phyloP scores from a whole-genome alignment of 768 basidiomycete genomes.

The Astraeus odoratus region DNA sequence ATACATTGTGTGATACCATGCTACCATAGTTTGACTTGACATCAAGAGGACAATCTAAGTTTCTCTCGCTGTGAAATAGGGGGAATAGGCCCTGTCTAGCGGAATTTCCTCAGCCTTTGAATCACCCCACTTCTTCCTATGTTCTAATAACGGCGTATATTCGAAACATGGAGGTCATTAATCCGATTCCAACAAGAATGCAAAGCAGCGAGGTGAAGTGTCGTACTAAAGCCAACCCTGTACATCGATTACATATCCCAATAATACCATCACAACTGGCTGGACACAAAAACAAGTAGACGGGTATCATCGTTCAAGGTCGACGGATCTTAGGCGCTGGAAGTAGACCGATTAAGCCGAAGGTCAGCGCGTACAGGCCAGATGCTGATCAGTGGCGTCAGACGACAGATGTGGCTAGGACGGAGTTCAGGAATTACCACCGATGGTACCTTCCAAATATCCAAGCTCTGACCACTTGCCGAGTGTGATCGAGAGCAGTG shows the following conservation, averaged over 20 bases:
- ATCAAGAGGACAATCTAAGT: too few relatives aligned
- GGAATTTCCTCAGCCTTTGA: too few relatives aligned
- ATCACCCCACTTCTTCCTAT: too few relatives aligned
- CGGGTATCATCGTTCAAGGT: slow-evolving; percentile 11
- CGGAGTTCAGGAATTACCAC: slow-evolving; percentile 36
- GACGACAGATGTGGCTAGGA: not conserved
- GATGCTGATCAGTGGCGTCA: slow-evolving; percentile 40
- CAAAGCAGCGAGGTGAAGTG: too few relatives aligned
- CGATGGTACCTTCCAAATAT: slow-evolving; percentile 55
- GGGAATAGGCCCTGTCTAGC: too few relatives aligned
- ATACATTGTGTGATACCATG: too few relatives aligned
- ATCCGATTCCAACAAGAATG: too few relatives aligned
- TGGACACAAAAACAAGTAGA: not conserved
- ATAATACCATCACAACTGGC: not conserved
- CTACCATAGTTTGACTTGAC: too few relatives aligned
- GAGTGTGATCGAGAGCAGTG: slow-evolving; percentile 51
- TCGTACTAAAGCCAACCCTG: too few relatives aligned
- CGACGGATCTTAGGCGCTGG: slow-evolving; percentile 55
- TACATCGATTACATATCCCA: not conserved
- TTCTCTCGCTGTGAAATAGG: too few relatives aligned
- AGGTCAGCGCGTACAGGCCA: slow-evolving; percentile 59
- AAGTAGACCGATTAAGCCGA: slow-evolving; percentile 70
- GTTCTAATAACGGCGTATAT: too few relatives aligned
- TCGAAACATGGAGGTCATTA: too few relatives aligned
- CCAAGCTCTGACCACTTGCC: slow-evolving; percentile 65